These are phyloP conservation scores for Suhomyces taliae DNA, from an alignment of 1,139 yeast genomes.

Conservation along the genomic window DNA sequence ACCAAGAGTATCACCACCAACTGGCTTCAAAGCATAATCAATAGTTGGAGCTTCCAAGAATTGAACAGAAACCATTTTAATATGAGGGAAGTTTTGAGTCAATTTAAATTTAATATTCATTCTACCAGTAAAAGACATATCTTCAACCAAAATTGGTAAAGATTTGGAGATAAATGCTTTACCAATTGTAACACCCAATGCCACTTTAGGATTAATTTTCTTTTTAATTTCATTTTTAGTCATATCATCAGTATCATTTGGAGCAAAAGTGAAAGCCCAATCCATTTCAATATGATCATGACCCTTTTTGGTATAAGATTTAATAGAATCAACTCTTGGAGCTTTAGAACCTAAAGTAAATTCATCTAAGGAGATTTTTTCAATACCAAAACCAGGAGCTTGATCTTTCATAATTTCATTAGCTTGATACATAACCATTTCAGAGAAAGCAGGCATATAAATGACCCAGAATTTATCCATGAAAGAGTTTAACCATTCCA, in stretches of 20 bases:
- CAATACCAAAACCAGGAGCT: conserved; percentile 82
- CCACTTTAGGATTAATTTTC: conserved; percentile 76
- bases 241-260: conserved; percentile 80
- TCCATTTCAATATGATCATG: conserved; percentile 74
- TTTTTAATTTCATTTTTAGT: conserved; percentile 68
- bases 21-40: conserved; percentile 80
- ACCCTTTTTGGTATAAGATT: conserved; percentile 68
- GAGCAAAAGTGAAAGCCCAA: conserved; percentile 78
- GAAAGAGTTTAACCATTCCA: conserved; percentile 78
- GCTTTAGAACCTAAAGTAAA: conserved; percentile 80
- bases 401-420: conserved; percentile 65
- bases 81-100: conserved; percentile 69
- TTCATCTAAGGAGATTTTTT: conserved; percentile 67
- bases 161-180: conserved; percentile 73
- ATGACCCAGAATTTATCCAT: conserved; percentile 81
- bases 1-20: conserved; percentile 84
- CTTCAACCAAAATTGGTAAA: conserved; percentile 74
- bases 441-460: conserved; percentile 83
- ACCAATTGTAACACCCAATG: conserved; percentile 75
- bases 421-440: conserved; percentile 66
- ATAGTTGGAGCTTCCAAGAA: conserved; percentile 76
- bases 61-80: conserved; percentile 66
- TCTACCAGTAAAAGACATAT: conserved; percentile 72
- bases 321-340: conserved; percentile 69
- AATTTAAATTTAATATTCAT: conserved; percentile 66